A percentile compares a stretch with the other conserved stretches of the same genome.
phyloP scores from a whole-genome alignment of 768 basidiomycete species.

The Daedalea quercina region DNA sequence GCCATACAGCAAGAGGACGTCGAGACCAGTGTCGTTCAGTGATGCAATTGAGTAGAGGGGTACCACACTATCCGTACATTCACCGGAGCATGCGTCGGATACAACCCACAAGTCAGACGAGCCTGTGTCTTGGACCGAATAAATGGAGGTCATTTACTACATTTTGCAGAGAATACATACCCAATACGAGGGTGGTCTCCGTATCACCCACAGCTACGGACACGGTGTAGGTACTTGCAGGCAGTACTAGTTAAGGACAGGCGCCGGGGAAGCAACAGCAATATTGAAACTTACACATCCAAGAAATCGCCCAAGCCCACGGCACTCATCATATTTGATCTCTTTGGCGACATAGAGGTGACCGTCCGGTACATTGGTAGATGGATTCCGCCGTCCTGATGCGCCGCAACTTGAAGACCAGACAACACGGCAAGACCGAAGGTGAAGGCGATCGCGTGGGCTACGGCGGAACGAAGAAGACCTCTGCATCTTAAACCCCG shows the following conservation, averaged over 20 bases:
- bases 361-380: constrained; percentile 9
- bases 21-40: constrained; percentile 42
- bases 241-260: neutral
- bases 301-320: constrained; percentile 54
- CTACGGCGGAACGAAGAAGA: neutral
- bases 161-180: constrained; percentile 27
- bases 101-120: constrained; percentile 75
- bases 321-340: constrained; percentile 24
- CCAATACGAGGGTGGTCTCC: constrained; percentile 51
- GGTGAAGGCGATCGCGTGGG: neutral
- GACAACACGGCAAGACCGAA: neutral
- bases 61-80: constrained; percentile 31
- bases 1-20: constrained; percentile 53
- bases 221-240: constrained; percentile 58
- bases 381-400: constrained; percentile 2
- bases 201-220: constrained; percentile 49
- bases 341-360: neutral
- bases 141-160: neutral
- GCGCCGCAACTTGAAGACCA: neutral
- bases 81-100: constrained; percentile 46
- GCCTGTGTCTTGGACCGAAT: constrained; percentile 51
- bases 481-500: no score
- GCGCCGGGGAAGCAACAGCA: neutral
- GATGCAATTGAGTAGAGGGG: constrained; percentile 43
- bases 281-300: constrained; percentile 48